These are phyloP conservation scores for Rutstroemia sp. DNA, from an alignment of 2,329 filamentous ascomycete species.

Conservation along the genomic window DNA sequence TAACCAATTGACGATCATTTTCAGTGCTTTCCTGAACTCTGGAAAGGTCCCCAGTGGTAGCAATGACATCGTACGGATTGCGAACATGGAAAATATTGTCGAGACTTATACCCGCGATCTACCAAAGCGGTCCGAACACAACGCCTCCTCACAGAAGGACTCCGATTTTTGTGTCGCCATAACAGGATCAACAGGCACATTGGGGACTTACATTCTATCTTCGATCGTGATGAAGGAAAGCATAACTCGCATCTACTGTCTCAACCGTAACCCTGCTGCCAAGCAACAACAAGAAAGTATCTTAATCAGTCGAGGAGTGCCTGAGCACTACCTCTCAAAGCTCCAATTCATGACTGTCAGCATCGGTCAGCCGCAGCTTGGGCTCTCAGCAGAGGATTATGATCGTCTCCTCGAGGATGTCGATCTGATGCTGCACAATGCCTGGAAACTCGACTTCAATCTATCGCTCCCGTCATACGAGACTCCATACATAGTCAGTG, in stretches of 20 bases:
- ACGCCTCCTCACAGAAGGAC: background rate
- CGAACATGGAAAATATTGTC: slow-evolving; percentile 4
- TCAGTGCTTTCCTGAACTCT: background rate
- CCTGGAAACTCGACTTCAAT: slow-evolving; percentile 35
- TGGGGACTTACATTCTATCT: slow-evolving; percentile 42
- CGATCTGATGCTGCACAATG: slow-evolving; percentile 12
- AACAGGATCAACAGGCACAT: slow-evolving; percentile 42
- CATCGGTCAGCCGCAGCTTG: background rate
- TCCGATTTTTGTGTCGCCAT: slow-evolving; percentile 27
- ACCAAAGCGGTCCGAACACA: background rate
- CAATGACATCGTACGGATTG: background rate
- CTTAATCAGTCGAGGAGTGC: background rate
- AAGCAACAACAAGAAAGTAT: background rate
- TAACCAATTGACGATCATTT: background rate
- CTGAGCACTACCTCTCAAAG: background rate
- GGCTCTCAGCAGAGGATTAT: background rate
- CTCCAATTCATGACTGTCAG: background rate
- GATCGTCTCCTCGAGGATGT: background rate
- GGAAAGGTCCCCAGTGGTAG: background rate
- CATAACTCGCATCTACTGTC: slow-evolving; percentile 38
- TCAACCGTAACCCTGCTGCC: slow-evolving; percentile 34
- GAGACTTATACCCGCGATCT: slow-evolving; percentile 6
- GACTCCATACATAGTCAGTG: slow-evolving; percentile 29
- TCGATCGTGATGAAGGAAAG: slow-evolving; percentile 25
- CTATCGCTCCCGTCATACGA: slow-evolving; percentile 31